Conservation (phyloP, 768 basidiomycete genomes). For the Suillus decipiens region DNA sequence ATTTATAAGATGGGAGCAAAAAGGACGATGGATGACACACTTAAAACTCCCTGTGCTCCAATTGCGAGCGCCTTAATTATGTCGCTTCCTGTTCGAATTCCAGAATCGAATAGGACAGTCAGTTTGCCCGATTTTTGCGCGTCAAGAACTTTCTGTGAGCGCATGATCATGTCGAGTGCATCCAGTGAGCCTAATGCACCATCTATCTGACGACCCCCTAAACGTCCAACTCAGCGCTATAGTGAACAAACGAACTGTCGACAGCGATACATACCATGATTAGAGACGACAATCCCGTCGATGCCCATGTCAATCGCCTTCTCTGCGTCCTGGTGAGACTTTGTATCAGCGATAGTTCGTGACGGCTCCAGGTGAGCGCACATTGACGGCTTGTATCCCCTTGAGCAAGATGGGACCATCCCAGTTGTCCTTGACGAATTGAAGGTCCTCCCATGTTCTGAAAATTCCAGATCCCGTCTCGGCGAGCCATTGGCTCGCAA, state of each 20-base stretch:
- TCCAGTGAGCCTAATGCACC: constrained; percentile 75
- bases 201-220: constrained; percentile 77
- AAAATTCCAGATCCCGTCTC: constrained; percentile 42
- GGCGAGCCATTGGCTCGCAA: constrained; percentile 41
- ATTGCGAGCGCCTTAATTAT: constrained; percentile 57
- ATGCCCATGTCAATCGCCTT: constrained; percentile 62
- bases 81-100: constrained; percentile 56
- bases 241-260: neutral
- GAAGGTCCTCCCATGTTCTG: constrained; percentile 47
- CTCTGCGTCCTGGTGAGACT: constrained; percentile 40
- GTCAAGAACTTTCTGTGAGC: constrained; percentile 55
- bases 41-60: constrained; percentile 54
- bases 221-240: neutral
- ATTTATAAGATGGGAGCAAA: neutral
- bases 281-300: constrained; percentile 79
- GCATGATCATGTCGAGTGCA: constrained; percentile 67
- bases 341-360: neutral
- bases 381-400: constrained; percentile 37
- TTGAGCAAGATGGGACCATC: constrained; percentile 51
- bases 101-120: constrained; percentile 69
- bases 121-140: constrained; percentile 63
- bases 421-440: constrained; percentile 47
- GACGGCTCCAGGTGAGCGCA: constrained; percentile 1
- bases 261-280: constrained; percentile 56
- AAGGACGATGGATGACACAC: constrained; percentile 25